Base-by-base conservation (phyloP, 2,329 filamentous ascomycete genomes). In the Leptographium radiaticola region DNA sequence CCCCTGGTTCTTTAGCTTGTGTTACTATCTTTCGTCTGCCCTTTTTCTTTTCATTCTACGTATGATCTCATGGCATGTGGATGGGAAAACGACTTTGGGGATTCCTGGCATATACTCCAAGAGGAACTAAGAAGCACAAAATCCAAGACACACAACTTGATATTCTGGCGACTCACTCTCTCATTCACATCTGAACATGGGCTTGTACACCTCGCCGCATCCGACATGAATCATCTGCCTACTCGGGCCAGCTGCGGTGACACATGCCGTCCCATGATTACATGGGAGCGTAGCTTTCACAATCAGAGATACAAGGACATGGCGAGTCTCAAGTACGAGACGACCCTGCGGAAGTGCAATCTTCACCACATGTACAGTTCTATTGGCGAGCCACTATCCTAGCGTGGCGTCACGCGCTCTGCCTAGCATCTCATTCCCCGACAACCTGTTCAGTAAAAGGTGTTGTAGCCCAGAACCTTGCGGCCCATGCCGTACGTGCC, bases 401-500 rank as follows among this genome's bases (percentile, higher is more conserved):
- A 45, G 16, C 43, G 25, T 8, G 13, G 20, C 7, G 31, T 10
- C 25, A 30, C 18, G 18, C 31, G 15, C 9, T 34, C 38, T 34
- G 36, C 12, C n/a, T 34, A 31, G 25, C 15, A n/a, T 33, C 25
- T 20, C 49, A 25, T 16, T 8, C 11, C 30, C 16, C 46, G n/a
- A 15, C 25, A 25, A 25, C 25, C 46, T 33, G 38, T 46, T 54
- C 55, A 60, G 18, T 54, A 87, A 82, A 83, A 89, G 58, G 83
- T 87, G 79, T 89, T 90, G 77, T 90, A 80, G 64, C 87, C 87
- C 59, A 83, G 67, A 59, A 86, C 72, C 74, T 86, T 81, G 67
- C 87, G 84, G 68, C 76, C 72, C 74, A 86, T 83, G 73, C 83
- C 84, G 75, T 86, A 91, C 71, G 87, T 72, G 61, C 71, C 66